Evolutionary conservation across 257 asterid species (phyloP).

Genomic region (Schizonepeta tenuifolia): DNA sequence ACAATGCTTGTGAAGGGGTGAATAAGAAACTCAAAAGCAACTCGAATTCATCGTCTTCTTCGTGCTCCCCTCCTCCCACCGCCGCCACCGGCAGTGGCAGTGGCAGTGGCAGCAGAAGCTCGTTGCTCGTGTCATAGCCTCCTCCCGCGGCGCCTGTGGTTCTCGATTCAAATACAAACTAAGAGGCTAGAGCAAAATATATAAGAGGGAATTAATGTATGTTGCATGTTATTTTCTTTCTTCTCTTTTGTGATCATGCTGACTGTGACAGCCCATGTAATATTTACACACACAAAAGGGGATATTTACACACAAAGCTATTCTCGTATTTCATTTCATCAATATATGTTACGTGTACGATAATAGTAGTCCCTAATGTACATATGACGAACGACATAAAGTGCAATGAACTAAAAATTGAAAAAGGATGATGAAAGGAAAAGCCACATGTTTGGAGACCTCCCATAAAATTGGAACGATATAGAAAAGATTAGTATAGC

Average conservation of each 20-base stretch:
- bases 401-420: neutral
- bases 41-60: slow-evolving; percentile 46
- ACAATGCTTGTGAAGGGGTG: slow-evolving; percentile 55
- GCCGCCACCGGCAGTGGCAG: slow-evolving; percentile 17
- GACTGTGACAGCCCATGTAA: slow-evolving; percentile 4
- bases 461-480: no score
- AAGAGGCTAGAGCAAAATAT: slow-evolving; percentile 2
- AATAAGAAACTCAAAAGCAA: slow-evolving; percentile 53
- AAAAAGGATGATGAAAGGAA: neutral
- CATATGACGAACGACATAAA: no score
- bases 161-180: slow-evolving; percentile 38
- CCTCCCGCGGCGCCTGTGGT: slow-evolving; percentile 21
- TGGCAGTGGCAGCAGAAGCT: slow-evolving; percentile 35
- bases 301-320: neutral
- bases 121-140: slow-evolving; percentile 41
- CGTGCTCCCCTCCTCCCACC: slow-evolving; percentile 39
- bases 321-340: neutral
- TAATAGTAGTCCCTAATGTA: no score
- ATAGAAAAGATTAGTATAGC: no score
- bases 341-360: neutral
- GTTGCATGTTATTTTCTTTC: neutral
- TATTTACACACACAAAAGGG: neutral
- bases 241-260: slow-evolving; percentile 23
- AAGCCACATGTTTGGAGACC: neutral
- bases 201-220: slow-evolving; percentile 13